Evolutionary conservation across 2,329 filamentous ascomycete genomes (phyloP).

Genomic region (Coleophoma eucalyptorum): DNA sequence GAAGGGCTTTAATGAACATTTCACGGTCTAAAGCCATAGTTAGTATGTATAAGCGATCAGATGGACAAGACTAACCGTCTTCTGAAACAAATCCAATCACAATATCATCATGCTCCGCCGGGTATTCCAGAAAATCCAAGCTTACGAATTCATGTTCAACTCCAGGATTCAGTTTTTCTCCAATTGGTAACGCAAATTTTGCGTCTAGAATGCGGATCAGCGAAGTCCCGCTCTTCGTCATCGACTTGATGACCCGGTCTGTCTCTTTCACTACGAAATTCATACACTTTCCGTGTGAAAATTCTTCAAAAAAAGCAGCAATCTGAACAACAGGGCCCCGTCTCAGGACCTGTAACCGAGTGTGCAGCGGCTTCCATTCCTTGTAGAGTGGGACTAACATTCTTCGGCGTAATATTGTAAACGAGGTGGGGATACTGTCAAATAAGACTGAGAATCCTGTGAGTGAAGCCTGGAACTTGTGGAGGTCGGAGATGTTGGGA

Average conservation of each 20-base stretch:
- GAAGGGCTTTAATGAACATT: too few species aligned
- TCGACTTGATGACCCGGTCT: conserved; percentile 71
- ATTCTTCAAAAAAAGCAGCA: conserved; percentile 80
- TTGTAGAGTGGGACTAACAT: conserved; percentile 90
- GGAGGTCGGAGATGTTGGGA: conserved; percentile 59
- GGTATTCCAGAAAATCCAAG: conserved; percentile 81
- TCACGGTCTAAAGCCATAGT: too few species aligned
- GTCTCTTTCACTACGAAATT: conserved; percentile 80
- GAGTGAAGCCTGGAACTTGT: conserved; percentile 70
- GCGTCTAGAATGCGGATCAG: conserved; percentile 78
- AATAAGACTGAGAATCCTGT: conserved; percentile 75
- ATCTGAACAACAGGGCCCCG: conserved; percentile 72
- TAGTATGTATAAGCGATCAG: too few species aligned
- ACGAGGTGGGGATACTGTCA: conserved; percentile 64
- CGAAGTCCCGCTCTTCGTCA: conserved; percentile 57
- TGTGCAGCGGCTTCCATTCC: conserved; percentile 76
- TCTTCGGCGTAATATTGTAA: conserved; percentile 75
- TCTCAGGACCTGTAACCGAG: conserved; percentile 73
- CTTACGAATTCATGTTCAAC: conserved; percentile 70
- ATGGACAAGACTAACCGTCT: conserved; percentile 38
- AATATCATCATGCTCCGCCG: conserved; percentile 86
- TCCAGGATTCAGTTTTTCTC: conserved; percentile 43
- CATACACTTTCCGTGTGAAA: conserved; percentile 79
- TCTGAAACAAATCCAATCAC: conserved; percentile 75
- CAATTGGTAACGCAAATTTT: conserved; percentile 74